phyloP scores from a whole-genome alignment of 2,329 filamentous ascomycete genomes.

The Xylaria sp. region DNA sequence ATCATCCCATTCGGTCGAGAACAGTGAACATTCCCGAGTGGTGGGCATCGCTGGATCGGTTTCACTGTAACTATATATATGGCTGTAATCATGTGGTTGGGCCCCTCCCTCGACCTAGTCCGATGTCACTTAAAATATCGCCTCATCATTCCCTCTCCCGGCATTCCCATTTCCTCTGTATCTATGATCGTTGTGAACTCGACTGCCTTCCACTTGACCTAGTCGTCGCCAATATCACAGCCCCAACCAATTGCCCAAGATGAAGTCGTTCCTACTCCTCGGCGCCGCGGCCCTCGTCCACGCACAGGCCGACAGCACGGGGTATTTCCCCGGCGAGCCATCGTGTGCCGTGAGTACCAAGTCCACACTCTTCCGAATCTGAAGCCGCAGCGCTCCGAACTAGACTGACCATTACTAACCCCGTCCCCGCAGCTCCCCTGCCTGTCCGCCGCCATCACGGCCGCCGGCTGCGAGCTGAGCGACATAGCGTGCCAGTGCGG shows the following conservation, averaged over 20 bases:
- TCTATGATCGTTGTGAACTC: constrained; percentile 11
- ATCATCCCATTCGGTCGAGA: constrained; percentile 2
- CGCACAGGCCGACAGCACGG: constrained; percentile 45
- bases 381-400: neutral
- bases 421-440: constrained; percentile 54
- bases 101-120: neutral
- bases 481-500: constrained; percentile 65
- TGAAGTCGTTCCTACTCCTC: constrained; percentile 46
- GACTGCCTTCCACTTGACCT: neutral
- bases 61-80: constrained; percentile 1
- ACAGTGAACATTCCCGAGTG: constrained; percentile 19
- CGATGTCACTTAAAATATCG: constrained; percentile 10
- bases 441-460: constrained; percentile 57
- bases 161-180: constrained; percentile 1
- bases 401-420: neutral
- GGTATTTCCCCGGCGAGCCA: constrained; percentile 50
- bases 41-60: constrained; percentile 4
- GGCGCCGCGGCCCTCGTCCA: constrained; percentile 43
- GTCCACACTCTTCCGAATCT: neutral
- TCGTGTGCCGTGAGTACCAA: constrained; percentile 50
- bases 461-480: constrained; percentile 57
- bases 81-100: neutral
- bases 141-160: constrained; percentile 4
- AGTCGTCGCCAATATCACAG: neutral
- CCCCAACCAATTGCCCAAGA: constrained; percentile 27